Evolutionary conservation across 2,329 filamentous ascomycete genomes (phyloP).

Genomic region (Malbranchea cinnamomea): DNA sequence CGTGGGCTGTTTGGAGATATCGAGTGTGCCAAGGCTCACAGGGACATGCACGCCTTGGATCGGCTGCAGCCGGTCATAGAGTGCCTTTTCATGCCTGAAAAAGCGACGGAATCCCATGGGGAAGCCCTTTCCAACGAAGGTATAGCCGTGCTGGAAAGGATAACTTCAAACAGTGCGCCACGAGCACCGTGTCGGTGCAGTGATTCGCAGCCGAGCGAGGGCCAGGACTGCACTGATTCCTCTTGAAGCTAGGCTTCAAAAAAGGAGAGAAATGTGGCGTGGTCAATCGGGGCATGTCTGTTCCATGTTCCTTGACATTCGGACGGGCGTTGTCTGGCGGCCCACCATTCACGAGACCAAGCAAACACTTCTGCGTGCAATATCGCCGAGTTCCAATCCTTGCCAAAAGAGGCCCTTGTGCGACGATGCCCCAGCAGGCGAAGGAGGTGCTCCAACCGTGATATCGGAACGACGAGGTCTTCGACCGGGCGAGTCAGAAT

Average conservation of each 20-base stretch:
- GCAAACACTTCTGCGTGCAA: constrained; percentile 28
- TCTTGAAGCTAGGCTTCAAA: constrained; percentile 8
- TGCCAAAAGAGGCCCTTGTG: constrained; percentile 6
- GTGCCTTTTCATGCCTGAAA: constrained; percentile 9
- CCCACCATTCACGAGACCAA: constrained; percentile 19
- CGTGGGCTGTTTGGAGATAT: constrained; percentile 6
- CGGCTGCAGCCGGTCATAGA: constrained; percentile 9
- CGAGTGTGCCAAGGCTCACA: constrained; percentile 11
- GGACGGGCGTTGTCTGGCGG: constrained; percentile 23
- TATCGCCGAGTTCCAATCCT: constrained; percentile 16
- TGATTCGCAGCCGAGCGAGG: constrained; percentile 9
- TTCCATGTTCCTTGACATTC: constrained; percentile 23
- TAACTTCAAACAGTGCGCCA: constrained; percentile 13
- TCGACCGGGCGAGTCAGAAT: constrained; percentile 8
- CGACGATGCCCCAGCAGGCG: constrained; percentile 4
- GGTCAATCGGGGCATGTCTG: constrained; percentile 10
- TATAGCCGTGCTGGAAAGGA: constrained; percentile 13
- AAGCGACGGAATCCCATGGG: constrained; percentile 4
- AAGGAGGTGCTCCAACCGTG: constrained; percentile 7
- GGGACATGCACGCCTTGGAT: constrained; percentile 11
- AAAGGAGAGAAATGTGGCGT: constrained; percentile 7
- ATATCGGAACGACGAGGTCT: constrained; percentile 6
- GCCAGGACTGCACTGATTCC: constrained; percentile 3
- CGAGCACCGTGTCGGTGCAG: constrained; percentile 11
- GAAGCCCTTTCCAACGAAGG: constrained; percentile 11